A percentile compares a stretch with the other conserved stretches of the same genome.
Evolutionary conservation across 495 filamentous ascomycete species (phyloP).

Genomic region (Talaromyces adpressus): DNA sequence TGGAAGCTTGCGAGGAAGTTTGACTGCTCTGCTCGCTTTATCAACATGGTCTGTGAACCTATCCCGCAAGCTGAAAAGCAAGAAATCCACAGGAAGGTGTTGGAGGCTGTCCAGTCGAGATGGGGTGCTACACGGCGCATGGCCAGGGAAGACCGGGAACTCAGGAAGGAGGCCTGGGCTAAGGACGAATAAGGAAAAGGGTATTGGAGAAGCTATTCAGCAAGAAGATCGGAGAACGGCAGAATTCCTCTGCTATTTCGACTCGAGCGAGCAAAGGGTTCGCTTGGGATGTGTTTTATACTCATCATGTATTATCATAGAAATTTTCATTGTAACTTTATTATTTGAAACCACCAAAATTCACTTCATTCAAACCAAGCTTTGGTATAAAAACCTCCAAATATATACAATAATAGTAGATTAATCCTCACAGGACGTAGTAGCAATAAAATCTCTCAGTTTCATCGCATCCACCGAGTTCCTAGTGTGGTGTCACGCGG

Average conservation of each 20-base stretch:
- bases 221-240: not conserved
- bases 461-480: not conserved
- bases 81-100: slow-evolving; percentile 43
- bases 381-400: too few relatives aligned
- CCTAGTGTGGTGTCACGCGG: not conserved
- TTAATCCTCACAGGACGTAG: not conserved
- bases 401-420: too few relatives aligned
- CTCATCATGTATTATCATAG: slow-evolving; percentile 4
- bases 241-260: not conserved
- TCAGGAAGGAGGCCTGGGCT: slow-evolving; percentile 55
- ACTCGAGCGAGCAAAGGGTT: not conserved
- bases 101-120: slow-evolving; percentile 56
- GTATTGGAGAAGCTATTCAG: not conserved
- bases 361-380: not conserved
- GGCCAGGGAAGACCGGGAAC: slow-evolving; percentile 67
- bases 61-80: slow-evolving; percentile 33
- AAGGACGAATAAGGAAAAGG: slow-evolving; percentile 30
- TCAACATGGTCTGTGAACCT: slow-evolving; percentile 48
- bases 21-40: slow-evolving; percentile 69
- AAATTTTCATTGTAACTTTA: slow-evolving; percentile 4
- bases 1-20: slow-evolving; percentile 63
- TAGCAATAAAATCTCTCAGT: not conserved
- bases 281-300: slow-evolving; percentile 1
- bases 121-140: slow-evolving; percentile 67
- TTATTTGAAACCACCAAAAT: not conserved